Conservation (phyloP, 1,139 yeast genomes). For the Sugiyamaella japonica region DNA sequence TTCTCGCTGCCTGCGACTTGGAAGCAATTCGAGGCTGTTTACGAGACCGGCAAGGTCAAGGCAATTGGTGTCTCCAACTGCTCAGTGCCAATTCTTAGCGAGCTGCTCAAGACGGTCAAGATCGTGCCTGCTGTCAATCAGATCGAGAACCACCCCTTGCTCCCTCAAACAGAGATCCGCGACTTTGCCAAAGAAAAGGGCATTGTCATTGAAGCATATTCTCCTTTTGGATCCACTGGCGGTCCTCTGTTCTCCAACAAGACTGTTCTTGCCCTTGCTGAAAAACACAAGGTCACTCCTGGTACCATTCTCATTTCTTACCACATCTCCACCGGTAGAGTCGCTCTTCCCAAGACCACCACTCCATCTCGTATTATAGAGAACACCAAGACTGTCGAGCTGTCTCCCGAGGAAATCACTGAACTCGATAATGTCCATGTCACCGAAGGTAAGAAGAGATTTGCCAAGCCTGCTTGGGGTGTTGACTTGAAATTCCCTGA, state of each 20-base stretch:
- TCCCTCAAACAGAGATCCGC: constrained; percentile 67
- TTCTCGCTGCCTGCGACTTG: constrained; percentile 69
- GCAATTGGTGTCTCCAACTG: constrained; percentile 83
- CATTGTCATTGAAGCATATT: constrained; percentile 70
- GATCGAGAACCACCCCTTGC: constrained; percentile 71
- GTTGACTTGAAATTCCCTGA: constrained; percentile 38
- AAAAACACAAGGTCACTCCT: constrained; percentile 54
- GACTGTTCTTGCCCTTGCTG: constrained; percentile 53
- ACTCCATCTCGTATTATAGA: constrained; percentile 58
- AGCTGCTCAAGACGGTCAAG: constrained; percentile 52
- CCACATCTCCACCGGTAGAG: constrained; percentile 68
- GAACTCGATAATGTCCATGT: constrained; percentile 49
- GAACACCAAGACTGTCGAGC: constrained; percentile 54
- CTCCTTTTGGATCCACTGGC: constrained; percentile 73
- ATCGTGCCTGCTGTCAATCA: constrained; percentile 72
- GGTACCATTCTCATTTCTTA: constrained; percentile 69
- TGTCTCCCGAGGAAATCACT: constrained; percentile 56
- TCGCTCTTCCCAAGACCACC: constrained; percentile 72
- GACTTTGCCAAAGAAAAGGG: constrained; percentile 54
- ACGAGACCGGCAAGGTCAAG: constrained; percentile 57
- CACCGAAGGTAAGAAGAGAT: constrained; percentile 52
- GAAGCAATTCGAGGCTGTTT: constrained; percentile 62
- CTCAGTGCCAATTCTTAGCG: constrained; percentile 54
- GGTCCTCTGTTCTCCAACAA: constrained; percentile 62
- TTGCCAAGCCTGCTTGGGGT: constrained; percentile 45